phyloP scores from a whole-genome alignment of 768 basidiomycete species.

The Lactifluus hygrophoroides region DNA sequence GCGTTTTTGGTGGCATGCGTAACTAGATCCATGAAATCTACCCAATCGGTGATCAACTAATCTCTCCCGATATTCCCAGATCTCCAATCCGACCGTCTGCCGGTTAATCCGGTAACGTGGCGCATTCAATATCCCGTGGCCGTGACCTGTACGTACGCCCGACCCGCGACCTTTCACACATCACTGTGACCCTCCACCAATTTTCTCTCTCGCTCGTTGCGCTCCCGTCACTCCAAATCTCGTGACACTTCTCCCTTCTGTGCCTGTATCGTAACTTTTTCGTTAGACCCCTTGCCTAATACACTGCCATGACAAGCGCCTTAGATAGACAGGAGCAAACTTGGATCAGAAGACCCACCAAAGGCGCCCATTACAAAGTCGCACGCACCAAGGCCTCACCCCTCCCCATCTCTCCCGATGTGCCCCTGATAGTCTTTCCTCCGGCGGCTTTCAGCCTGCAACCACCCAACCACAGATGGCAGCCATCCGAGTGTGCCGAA shows the following conservation, averaged over 20 bases:
- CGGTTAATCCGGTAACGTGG: conserved; percentile 14
- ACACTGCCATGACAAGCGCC: conserved; percentile 7
- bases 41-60: conserved; percentile 22
- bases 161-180: too few relatives aligned
- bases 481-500: not conserved
- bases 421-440: not conserved
- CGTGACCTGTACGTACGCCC: not conserved
- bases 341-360: conserved; percentile 16
- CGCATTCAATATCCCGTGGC: conserved; percentile 2
- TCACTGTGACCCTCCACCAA: not conserved
- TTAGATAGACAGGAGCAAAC: conserved; percentile 10
- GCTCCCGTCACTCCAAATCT: not conserved
- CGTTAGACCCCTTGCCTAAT: conserved; percentile 6
- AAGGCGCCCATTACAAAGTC: conserved; percentile 8
- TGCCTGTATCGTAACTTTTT: conserved; percentile 4
- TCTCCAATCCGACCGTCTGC: conserved; percentile 12
- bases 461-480: not conserved
- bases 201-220: not conserved
- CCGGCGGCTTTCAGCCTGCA: not conserved
- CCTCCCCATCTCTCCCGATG: not conserved
- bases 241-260: not conserved
- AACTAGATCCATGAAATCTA: conserved; percentile 22
- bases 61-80: conserved; percentile 22
- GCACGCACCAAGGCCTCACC: not conserved
- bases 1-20: conserved; percentile 20